Evolutionary conservation across 2,329 filamentous ascomycete genomes (phyloP).

Genomic region (Paramyrothecium roridum): DNA sequence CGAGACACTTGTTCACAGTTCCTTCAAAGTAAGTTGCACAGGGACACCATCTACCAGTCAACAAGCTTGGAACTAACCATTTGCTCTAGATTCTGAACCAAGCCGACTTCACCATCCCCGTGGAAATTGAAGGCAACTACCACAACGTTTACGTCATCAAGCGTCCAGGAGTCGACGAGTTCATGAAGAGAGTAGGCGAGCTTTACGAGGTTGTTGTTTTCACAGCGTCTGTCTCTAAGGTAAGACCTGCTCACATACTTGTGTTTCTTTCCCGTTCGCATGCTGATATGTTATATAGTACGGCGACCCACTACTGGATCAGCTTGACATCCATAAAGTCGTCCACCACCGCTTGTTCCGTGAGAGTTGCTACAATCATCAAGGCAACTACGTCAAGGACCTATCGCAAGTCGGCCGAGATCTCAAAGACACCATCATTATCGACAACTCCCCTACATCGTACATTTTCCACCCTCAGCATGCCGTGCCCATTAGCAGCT

Average conservation of each 20-base stretch:
- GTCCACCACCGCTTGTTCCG: constrained; percentile 95
- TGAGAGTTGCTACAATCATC: constrained; percentile 98
- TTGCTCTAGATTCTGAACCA: constrained; percentile 82
- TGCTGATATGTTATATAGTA: constrained; percentile 54
- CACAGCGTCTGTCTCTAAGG: constrained; percentile 97
- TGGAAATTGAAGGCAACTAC: constrained; percentile 98
- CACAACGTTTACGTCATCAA: constrained; percentile 99
- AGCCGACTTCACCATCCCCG: constrained; percentile 97
- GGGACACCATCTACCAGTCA: not conserved
- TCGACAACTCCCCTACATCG: constrained; percentile 97
- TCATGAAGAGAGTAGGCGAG: constrained; percentile 98
- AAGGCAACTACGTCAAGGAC: constrained; percentile 99
- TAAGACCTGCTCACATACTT: constrained; percentile 34
- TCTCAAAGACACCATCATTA: constrained; percentile 96
- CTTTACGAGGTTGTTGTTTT: constrained; percentile 98
- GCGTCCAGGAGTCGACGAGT: constrained; percentile 94
- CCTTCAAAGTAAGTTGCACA: constrained; percentile 76
- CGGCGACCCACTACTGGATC: constrained; percentile 91
- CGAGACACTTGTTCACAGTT: constrained; percentile 96
- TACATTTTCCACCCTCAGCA: constrained; percentile 99
- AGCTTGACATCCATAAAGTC: constrained; percentile 94
- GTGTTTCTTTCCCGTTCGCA: constrained; percentile 6
- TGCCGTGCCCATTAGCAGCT: constrained; percentile 98
- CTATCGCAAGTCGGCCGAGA: constrained; percentile 95
- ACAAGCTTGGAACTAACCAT: not conserved